Conservation (phyloP, 2,329 filamentous ascomycete species). For the Colletotrichum lini region DNA sequence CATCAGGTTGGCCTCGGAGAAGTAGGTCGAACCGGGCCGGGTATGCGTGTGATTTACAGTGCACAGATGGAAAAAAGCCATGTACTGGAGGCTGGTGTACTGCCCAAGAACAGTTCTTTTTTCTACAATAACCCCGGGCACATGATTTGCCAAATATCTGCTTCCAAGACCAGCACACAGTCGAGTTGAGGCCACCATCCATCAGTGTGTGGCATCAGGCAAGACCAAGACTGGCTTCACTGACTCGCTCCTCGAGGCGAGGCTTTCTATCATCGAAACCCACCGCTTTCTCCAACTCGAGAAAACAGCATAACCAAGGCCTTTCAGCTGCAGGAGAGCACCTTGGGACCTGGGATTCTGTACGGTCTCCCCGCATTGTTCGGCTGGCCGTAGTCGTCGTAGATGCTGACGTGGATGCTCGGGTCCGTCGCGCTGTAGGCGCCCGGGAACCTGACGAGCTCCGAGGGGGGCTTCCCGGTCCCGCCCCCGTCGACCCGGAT, state of each 20-base stretch:
- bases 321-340: not conserved
- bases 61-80: too few species aligned
- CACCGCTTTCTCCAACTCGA: not conserved
- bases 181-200: too few species aligned
- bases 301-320: not conserved
- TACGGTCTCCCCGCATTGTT: slow-evolving; percentile 48
- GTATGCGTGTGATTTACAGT: too few species aligned
- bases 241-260: too few species aligned
- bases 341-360: slow-evolving; percentile 51
- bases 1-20: slow-evolving; percentile 53
- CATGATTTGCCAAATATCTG: too few species aligned
- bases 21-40: not conserved
- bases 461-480: slow-evolving; percentile 44
- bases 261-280: not conserved
- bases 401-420: slow-evolving; percentile 53
- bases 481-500: slow-evolving; percentile 53
- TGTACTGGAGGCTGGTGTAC: too few species aligned
- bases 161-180: too few species aligned
- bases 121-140: too few species aligned
- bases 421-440: slow-evolving; percentile 53
- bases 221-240: too few species aligned
- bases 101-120: too few species aligned
- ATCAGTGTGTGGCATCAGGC: too few species aligned
- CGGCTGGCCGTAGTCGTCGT: slow-evolving; percentile 48
- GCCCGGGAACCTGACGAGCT: slow-evolving; percentile 53